A percentile compares a stretch with the other conserved stretches of the same genome.
Conservation (phyloP, 164 flowering plant genomes). For the Kalanchoe fedtschenkoi region DNA sequence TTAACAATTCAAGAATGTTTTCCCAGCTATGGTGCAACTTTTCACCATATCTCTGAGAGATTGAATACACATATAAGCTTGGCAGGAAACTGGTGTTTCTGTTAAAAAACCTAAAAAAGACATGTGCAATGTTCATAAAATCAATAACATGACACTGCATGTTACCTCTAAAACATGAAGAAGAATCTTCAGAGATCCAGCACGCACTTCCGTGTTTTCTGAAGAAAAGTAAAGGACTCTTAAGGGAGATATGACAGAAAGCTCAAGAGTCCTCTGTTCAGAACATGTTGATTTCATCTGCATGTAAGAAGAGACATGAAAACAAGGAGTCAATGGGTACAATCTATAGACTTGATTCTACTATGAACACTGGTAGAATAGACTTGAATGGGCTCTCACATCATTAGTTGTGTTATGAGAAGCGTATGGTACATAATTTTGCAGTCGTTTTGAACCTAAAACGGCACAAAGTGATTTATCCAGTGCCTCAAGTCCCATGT, state of each 20-base stretch:
- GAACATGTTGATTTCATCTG: constrained; percentile 25
- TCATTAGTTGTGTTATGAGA: constrained; percentile 19
- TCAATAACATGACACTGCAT: background rate
- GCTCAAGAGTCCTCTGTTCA: constrained; percentile 54
- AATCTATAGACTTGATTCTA: background rate
- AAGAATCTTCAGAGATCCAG: constrained; percentile 82
- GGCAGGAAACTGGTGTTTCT: background rate
- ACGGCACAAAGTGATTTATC: constrained; percentile 92
- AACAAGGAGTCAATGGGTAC: background rate
- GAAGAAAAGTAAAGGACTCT: constrained; percentile 51
- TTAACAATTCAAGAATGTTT: constrained; percentile 81
- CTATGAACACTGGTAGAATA: background rate
- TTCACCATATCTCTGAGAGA: constrained; percentile 81
- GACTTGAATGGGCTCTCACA: constrained; percentile 21
- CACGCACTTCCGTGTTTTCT: constrained; percentile 57
- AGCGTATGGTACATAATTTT: constrained; percentile 17
- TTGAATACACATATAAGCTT: constrained; percentile 8
- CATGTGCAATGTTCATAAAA: background rate
- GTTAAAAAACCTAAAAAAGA: background rate
- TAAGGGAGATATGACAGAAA: constrained; percentile 72
- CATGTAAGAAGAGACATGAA: constrained; percentile 5
- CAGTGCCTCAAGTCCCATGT: constrained; percentile 79
- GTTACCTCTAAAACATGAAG: constrained; percentile 92
- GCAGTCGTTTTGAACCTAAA: constrained; percentile 69
- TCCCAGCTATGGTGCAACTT: constrained; percentile 82